Percentiles rank a stretch among this genome's conserved stretches.
Evolutionary conservation across 345 rosid genomes (phyloP).

Genomic region (Eucalyptus pauciflora): DNA sequence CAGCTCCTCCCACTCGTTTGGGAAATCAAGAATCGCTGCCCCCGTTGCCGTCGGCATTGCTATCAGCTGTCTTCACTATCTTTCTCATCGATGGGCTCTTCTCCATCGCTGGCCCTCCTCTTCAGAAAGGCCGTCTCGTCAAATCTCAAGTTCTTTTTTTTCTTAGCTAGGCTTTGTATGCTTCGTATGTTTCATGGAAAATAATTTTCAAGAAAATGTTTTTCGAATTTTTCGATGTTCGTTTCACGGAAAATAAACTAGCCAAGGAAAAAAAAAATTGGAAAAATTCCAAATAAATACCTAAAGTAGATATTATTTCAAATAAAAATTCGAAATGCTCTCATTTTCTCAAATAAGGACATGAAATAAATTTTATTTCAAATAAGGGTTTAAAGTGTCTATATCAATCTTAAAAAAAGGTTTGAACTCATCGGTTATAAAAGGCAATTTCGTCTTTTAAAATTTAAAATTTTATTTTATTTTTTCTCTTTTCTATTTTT

Average conservation of each 20-base stretch:
- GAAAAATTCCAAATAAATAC: rapidly evolving
- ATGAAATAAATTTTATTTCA: rapidly evolving
- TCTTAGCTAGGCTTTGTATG: neutral
- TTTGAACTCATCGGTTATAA: rapidly evolving
- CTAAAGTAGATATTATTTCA: rapidly evolving
- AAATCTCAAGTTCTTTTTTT: neutral
- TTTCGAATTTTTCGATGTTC: rapidly evolving
- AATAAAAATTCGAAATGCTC: rapidly evolving
- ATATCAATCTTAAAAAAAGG: no score
- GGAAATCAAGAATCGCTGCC: slow-evolving; percentile 8
- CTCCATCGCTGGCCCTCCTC: neutral
- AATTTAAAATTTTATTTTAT: no score
- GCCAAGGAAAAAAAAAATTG: rapidly evolving
- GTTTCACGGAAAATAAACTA: no score
- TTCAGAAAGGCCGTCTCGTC: neutral
- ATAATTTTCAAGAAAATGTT: rapidly evolving
- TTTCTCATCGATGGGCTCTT: slow-evolving; percentile 23
- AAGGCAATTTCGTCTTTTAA: no score
- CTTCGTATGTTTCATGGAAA: neutral
- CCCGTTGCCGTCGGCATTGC: slow-evolving; percentile 21
- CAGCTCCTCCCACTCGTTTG: neutral
- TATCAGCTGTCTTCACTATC: slow-evolving; percentile 22
- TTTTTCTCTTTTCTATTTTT: rapidly evolving
- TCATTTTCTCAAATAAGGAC: rapidly evolving
- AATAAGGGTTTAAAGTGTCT: rapidly evolving